These are phyloP conservation scores for Mucor indicus DNA, from an alignment of 371 early-diverging fungal species.

Conservation along the genomic window DNA sequence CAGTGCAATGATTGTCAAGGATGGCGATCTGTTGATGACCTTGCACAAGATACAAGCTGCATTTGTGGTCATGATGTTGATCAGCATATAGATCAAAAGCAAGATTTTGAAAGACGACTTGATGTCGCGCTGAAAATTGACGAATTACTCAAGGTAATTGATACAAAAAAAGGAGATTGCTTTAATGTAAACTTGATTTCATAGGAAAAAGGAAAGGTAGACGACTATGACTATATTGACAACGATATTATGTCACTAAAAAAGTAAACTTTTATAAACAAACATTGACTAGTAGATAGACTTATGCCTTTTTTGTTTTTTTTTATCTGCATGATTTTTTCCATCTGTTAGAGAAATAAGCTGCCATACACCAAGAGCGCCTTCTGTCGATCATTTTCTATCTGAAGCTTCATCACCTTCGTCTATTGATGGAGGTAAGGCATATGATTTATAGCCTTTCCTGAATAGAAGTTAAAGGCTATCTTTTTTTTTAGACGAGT, in stretches of 20 bases:
- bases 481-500: neutral
- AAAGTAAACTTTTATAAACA: constrained; percentile 26
- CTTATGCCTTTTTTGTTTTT: too few species aligned
- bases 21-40: constrained; percentile 27
- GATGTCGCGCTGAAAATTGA: constrained; percentile 40
- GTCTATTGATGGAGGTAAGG: constrained; percentile 2
- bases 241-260: constrained; percentile 39
- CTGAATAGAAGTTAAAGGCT: neutral
- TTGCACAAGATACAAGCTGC: constrained; percentile 22
- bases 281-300: neutral
- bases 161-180: neutral
- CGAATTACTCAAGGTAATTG: constrained; percentile 38
- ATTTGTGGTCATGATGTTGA: constrained; percentile 39
- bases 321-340: too few species aligned
- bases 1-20: constrained; percentile 31
- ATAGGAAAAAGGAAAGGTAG: constrained; percentile 43
- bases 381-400: constrained; percentile 1
- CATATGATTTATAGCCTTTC: neutral
- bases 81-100: constrained; percentile 32
- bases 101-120: constrained; percentile 41
- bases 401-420: constrained; percentile 13
- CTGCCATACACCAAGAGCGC: constrained; percentile 1
- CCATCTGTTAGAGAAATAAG: constrained; percentile 4
- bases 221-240: constrained; percentile 43
- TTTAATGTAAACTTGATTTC: neutral